Base-by-base conservation (phyloP, 2,329 filamentous ascomycete genomes). In the Pseudofabraea citricarpa region DNA sequence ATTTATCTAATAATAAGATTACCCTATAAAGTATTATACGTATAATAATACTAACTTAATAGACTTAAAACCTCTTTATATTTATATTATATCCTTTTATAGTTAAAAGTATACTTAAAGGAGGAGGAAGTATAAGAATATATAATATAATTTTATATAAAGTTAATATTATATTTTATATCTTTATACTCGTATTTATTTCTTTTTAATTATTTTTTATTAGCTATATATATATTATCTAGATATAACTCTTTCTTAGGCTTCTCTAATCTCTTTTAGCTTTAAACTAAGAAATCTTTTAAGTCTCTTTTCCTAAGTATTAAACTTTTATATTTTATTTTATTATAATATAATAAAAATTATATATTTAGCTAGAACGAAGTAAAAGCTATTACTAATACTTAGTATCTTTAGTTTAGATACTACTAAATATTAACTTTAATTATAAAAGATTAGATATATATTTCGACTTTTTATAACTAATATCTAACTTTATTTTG, bases 1-100 rank as follows among this genome's bases (percentile, higher is more conserved):
- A 74, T 72, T 13, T 77, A 57, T 3, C 64, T 67, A 9, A 56
- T 54, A 37, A 78, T 74, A 1, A 64, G 66, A 58, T 74, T 76
- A 27, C 49, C 1, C 56, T 41, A 29, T 41, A 45, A 36, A 56
- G 48, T 1, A 53, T 45, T 1, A 54, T 36, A 12, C 50, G 52
- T 0, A 49, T 49, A 19, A 54, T 40, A 1, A 56, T 40, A 20
- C 50, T 43, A 21, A 56, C 48, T 7, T 24, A 46, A 23, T 57
- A 60, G 2, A 41, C 50, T 6, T 41, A 35, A 1, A 54, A 51
- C n/a, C 40, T 26, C 4, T 36, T 20, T 4, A 46, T 18, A 3
- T 52, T 50, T 18, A 57, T 55, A 8, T 59, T 54, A 21, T 58
- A 48, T 13, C 50, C 56, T 36, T 60, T 57, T 3, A 45, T 47